Evolutionary conservation across 371 early-diverging fungal species (phyloP).

Genomic region (Nematocida ironsii): DNA sequence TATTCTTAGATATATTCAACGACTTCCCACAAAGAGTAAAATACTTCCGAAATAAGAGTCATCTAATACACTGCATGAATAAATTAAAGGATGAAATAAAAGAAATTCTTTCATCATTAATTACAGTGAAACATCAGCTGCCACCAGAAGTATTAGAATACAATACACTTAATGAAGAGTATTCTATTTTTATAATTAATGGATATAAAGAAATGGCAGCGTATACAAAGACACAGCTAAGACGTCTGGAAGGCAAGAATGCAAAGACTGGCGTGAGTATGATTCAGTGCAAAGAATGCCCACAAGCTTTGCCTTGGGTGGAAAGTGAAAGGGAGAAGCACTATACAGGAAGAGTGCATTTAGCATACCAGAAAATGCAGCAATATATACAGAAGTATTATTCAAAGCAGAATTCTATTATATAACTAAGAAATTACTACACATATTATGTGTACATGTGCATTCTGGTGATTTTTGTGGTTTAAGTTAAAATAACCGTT

Average conservation of each 20-base stretch:
- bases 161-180: conserved; percentile 5
- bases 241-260: neutral
- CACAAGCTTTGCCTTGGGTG: conserved; percentile 13
- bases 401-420: neutral
- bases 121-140: neutral
- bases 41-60: neutral
- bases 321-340: conserved; percentile 24
- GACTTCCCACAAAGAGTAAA: neutral
- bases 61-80: neutral
- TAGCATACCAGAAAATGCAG: conserved; percentile 35
- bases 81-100: conserved; percentile 16
- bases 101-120: neutral
- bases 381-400: conserved; percentile 10
- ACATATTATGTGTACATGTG: no score
- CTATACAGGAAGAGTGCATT: conserved; percentile 26
- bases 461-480: no score
- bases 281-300: conserved; percentile 20
- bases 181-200: conserved; percentile 5
- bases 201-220: neutral
- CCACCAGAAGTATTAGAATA: conserved; percentile 4
- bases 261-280: neutral
- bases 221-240: neutral
- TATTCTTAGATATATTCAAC: neutral
- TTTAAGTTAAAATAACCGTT: no score
- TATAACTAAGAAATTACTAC: no score